Base-by-base conservation (phyloP, 1,284 basidiomycete species). In the Golubevia sp. region DNA sequence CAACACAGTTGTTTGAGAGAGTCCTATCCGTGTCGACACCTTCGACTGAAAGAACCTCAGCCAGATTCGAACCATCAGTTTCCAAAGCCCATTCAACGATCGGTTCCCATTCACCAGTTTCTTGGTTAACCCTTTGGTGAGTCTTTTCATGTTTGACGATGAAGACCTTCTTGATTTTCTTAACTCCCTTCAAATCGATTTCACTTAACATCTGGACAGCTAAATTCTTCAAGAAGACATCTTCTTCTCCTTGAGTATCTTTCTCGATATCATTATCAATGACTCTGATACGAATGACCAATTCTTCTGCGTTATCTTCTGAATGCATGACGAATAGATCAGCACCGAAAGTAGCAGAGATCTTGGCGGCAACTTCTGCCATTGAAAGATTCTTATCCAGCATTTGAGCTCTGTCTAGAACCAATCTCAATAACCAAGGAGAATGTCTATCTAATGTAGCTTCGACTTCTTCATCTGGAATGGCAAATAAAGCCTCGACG, bases 241-340 rank as follows among this genome's bases (percentile, higher is more conserved):
- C 96, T 85, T 99, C 96, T 82, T 97, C 94, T 44, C 89, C 91
- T 66, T 93, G 91, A 21, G 94, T 93, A 20, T 96, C 93, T 84
- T 98, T 96, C 79, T 96, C 94, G 27, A 89, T 88, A 55, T 92
- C 91, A 57, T 93, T 92, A 64, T 95, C 87, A 18, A 98, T 92
- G 24, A 86, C 85, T 86, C 97, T 92, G 85, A 97, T 96, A 67
- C 97, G 96, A 80, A 99, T 92, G 73, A 99, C 90, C 18, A 99
- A 90, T 86, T 97, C 96, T 84, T 97, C 93, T 2, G 95, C 93
- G 85, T 98, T 97, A 85, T 99, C 97, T 88, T 99, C 96, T 70
- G 92, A 96, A 90, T 94, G 97, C 79, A 98, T 97, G 82, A 98
- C 94, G 85, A 97, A 98, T 50, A 98, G 87, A 83, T 99, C 97